Conservation (phyloP, 495 filamentous ascomycete species). For the Xylaria venustula region DNA sequence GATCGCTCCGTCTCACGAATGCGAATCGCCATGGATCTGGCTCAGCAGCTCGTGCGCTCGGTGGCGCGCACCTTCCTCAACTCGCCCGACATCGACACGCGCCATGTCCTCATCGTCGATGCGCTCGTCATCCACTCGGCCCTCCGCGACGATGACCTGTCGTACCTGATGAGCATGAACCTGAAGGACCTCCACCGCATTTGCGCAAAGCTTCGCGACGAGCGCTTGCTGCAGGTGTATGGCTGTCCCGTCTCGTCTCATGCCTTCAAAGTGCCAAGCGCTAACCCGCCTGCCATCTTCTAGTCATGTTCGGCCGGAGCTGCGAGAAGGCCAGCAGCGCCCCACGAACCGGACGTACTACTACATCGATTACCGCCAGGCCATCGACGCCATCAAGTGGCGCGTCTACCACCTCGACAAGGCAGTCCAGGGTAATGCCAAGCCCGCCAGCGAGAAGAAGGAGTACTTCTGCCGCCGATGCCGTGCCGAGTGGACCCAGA, state of each 20-base stretch:
- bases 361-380: conserved; percentile 90
- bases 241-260: conserved; percentile 10
- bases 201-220: conserved; percentile 77
- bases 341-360: conserved; percentile 88
- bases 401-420: conserved; percentile 81
- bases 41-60: conserved; percentile 82
- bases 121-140: conserved; percentile 88
- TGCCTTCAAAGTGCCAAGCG: background rate
- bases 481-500: conserved; percentile 73
- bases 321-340: conserved; percentile 74
- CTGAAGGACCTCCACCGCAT: conserved; percentile 86
- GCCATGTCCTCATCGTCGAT: conserved; percentile 87
- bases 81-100: conserved; percentile 52
- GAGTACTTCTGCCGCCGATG: conserved; percentile 86
- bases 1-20: too few species aligned
- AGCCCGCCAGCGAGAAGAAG: conserved; percentile 80
- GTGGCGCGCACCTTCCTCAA: conserved; percentile 87
- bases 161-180: conserved; percentile 79
- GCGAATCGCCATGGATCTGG: conserved; percentile 68
- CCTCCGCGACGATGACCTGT: conserved; percentile 83
- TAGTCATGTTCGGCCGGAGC: conserved; percentile 76
- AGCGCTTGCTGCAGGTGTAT: conserved; percentile 80
- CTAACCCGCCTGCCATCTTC: conserved; percentile 18
- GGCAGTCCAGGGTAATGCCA: conserved; percentile 76
- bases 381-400: conserved; percentile 96